phyloP scores from a whole-genome alignment of 2,329 filamentous ascomycete genomes.

The Colletotrichum filicis region DNA sequence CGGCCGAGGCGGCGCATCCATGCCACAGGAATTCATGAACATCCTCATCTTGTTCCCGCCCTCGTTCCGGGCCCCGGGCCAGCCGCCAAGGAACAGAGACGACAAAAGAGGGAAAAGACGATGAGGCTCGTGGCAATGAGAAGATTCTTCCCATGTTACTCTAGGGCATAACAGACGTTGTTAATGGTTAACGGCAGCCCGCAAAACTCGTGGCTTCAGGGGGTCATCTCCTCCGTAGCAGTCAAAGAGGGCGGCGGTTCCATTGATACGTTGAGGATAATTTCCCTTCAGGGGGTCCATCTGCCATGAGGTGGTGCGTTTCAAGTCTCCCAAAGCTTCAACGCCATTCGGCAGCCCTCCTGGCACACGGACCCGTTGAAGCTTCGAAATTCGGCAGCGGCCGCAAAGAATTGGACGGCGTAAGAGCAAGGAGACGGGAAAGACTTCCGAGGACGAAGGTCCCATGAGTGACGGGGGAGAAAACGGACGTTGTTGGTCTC shows the following conservation, averaged over 20 bases:
- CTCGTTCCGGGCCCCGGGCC: conserved; percentile 8
- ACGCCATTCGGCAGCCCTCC: conserved; percentile 19
- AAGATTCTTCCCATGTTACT: neutral
- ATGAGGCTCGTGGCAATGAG: conserved; percentile 14
- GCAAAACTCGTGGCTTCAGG: conserved; percentile 1
- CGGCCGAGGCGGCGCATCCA: neutral
- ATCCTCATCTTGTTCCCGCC: conserved; percentile 16
- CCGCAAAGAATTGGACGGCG: conserved; percentile 14
- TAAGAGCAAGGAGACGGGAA: conserved; percentile 4
- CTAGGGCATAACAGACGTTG: neutral
- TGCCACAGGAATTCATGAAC: conserved; percentile 19
- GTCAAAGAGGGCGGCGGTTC: conserved; percentile 20
- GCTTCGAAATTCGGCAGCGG: conserved; percentile 15
- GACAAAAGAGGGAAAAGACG: neutral
- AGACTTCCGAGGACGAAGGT: neutral
- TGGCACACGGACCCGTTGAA: conserved; percentile 21
- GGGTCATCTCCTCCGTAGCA: conserved; percentile 21
- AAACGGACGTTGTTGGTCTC: neutral
- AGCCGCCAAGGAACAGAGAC: neutral
- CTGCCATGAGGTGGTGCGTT: conserved; percentile 36
- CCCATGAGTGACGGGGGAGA: neutral
- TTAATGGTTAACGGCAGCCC: neutral
- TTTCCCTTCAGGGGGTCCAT: conserved; percentile 26
- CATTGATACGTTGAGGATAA: conserved; percentile 16
- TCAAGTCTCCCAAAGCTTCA: conserved; percentile 29